Conservation (phyloP, 2,329 filamentous ascomycete genomes). For the Nemania sp. region DNA sequence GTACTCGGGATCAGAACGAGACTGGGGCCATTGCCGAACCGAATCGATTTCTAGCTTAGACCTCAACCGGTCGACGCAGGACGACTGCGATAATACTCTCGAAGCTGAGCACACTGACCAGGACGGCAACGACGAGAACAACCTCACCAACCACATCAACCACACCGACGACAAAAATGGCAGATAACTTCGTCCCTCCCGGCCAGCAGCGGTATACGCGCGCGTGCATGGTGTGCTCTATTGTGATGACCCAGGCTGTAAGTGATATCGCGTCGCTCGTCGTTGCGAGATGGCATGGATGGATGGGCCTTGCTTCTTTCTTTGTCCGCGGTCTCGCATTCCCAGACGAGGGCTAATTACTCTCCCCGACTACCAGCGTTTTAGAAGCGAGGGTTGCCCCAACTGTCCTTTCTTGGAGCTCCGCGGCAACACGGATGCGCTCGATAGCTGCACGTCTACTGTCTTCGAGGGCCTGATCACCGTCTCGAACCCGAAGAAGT, state of each 20-base stretch:
- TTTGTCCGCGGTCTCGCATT: slow-evolving; percentile 1
- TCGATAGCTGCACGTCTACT: slow-evolving; percentile 93
- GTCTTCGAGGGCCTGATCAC: slow-evolving; percentile 95
- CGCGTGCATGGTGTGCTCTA: slow-evolving; percentile 98
- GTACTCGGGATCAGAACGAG: background rate
- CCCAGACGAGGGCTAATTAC: slow-evolving; percentile 5
- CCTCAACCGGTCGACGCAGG: background rate
- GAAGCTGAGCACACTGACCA: background rate
- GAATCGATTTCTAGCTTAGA: background rate
- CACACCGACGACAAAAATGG: slow-evolving; percentile 50
- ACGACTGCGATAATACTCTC: background rate
- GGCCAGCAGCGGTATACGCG: slow-evolving; percentile 86
- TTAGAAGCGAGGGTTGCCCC: slow-evolving; percentile 88
- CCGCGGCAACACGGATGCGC: slow-evolving; percentile 79
- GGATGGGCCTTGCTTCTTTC: background rate
- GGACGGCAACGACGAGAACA: background rate
- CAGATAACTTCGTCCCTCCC: slow-evolving; percentile 75
- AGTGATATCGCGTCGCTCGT: slow-evolving; percentile 45
- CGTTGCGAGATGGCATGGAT: background rate
- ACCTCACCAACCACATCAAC: background rate
- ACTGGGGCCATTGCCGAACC: background rate
- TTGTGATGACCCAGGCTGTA: slow-evolving; percentile 86
- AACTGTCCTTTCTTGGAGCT: slow-evolving; percentile 97
- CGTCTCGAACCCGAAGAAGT: slow-evolving; percentile 81
- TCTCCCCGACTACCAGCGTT: slow-evolving; percentile 69